Evolutionary conservation across 352 stramenopile species (phyloP).

Genomic region (Pythium rishiriense): DNA sequence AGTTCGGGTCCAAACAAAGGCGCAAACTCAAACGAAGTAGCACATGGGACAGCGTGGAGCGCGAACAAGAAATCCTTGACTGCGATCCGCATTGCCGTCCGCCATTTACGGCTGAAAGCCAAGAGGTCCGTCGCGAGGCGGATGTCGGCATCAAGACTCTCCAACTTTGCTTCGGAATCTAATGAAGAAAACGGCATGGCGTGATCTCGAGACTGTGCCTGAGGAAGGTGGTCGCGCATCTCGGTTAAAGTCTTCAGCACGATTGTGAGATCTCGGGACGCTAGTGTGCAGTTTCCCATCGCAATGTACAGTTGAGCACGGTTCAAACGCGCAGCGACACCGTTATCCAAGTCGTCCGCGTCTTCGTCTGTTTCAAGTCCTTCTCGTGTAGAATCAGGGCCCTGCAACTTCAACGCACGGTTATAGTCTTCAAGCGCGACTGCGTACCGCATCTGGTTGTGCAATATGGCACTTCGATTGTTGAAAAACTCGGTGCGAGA

Average conservation of each 20-base stretch:
- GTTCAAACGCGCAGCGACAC: slow-evolving; percentile 47
- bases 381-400: not conserved
- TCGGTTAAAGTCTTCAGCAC: slow-evolving; percentile 12
- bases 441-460: slow-evolving; percentile 52
- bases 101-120: slow-evolving; percentile 51
- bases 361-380: not conserved
- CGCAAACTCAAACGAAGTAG: slow-evolving; percentile 34
- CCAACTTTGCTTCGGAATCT: slow-evolving; percentile 5
- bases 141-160: slow-evolving; percentile 29
- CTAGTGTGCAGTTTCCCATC: slow-evolving; percentile 44
- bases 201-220: not conserved
- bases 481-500: slow-evolving; percentile 53
- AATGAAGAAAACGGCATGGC: not conserved
- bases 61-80: slow-evolving; percentile 59
- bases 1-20: slow-evolving; percentile 30
- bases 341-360: slow-evolving; percentile 1
- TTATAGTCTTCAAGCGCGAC: slow-evolving; percentile 61
- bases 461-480: slow-evolving; percentile 54
- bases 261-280: slow-evolving; percentile 38
- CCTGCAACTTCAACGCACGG: slow-evolving; percentile 35
- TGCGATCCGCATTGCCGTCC: slow-evolving; percentile 41
- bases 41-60: slow-evolving; percentile 41
- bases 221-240: not conserved
- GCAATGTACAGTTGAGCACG: slow-evolving; percentile 56
- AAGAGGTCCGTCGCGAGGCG: slow-evolving; percentile 33